phyloP scores from a whole-genome alignment of 176 grass and related monocot genomes.

The Poa annua region DNA sequence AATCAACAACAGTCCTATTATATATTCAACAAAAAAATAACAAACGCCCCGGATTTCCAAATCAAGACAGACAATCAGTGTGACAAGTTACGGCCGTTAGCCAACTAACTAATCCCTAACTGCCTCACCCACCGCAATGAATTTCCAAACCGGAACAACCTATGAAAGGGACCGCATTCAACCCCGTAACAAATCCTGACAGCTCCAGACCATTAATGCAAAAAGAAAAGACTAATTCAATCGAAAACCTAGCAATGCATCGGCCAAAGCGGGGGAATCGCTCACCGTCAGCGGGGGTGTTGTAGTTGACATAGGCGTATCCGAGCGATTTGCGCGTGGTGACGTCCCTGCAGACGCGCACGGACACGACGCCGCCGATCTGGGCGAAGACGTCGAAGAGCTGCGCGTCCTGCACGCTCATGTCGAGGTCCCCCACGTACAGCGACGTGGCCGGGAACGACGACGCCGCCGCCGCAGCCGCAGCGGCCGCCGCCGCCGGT shows the following conservation, averaged over 20 bases:
- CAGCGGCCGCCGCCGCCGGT: conserved; percentile 2
- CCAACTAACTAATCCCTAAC: neutral
- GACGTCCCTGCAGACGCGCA: conserved; percentile 91
- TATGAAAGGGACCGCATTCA: neutral
- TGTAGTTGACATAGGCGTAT: conserved; percentile 97
- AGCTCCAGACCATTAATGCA: neutral
- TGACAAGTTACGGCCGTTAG: neutral
- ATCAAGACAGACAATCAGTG: neutral
- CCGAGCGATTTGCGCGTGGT: conserved; percentile 82
- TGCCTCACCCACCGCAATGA: neutral
- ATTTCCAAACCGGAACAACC: neutral
- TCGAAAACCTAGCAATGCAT: neutral
- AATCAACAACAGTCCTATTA: neutral
- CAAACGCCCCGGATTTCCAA: neutral
- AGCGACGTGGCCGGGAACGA: conserved; percentile 78
- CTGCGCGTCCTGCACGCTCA: conserved; percentile 79
- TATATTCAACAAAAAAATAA: neutral
- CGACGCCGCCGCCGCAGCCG: conserved; percentile 5
- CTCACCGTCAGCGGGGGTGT: conserved; percentile 75
- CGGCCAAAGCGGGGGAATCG: neutral
- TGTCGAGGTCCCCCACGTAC: conserved; percentile 91
- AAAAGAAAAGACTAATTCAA: neutral
- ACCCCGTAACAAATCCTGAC: conserved; percentile 8
- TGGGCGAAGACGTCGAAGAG: conserved; percentile 93
- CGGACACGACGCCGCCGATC: conserved; percentile 86